Evolutionary conservation across 352 stramenopile genomes (phyloP), one percentile per base, ranked within the genome.

Genomic region (Pythium phragmitis): DNA sequence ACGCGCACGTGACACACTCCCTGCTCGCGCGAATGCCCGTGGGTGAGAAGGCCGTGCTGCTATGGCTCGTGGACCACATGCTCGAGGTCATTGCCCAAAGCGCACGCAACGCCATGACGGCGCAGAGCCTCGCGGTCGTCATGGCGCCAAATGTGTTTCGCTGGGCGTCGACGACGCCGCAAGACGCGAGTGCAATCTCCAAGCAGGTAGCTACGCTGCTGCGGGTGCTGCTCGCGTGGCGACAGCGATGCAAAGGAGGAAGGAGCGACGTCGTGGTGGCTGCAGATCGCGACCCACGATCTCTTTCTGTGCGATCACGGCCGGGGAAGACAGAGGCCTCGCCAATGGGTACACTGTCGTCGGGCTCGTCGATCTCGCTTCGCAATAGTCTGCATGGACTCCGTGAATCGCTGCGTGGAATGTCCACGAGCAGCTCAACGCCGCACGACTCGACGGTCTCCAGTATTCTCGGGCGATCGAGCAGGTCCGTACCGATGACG

Each of bases 51-150:
- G 67, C 61, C 1, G 72, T 90, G 11, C 60, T 90, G 11, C 70
- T 85, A 11, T 88, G 81, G 81, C 70, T 90, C n/a, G 69, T 87
- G 3, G 79, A 88, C 59, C 81, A 90, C 68, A 77, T 81, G 74
- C 58, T 85, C 9, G 79, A 90, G 47, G 75, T 90, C 47, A 65
- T 74, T 6, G 41, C 61, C 0, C 54, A 81, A 48, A 67, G 62
- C 30, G 19, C 39, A 13, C 50, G 39, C 16, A 90, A 90, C 68
- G 69, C 65, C 8, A 90, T 90, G 81, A 80, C 69, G 3, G 65
- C 71, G 0, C 74, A 83, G 36, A 76, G 74, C 19, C 62, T 90
- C 7, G 70, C 75, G 6, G 75, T 86, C 6, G 76, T 90, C 39
- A 74, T 88, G 63, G 77, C 79, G 0, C 81, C 81, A 16, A 90